Conservation (phyloP, 495 filamentous ascomycete species). For the Tuber indicum region DNA sequence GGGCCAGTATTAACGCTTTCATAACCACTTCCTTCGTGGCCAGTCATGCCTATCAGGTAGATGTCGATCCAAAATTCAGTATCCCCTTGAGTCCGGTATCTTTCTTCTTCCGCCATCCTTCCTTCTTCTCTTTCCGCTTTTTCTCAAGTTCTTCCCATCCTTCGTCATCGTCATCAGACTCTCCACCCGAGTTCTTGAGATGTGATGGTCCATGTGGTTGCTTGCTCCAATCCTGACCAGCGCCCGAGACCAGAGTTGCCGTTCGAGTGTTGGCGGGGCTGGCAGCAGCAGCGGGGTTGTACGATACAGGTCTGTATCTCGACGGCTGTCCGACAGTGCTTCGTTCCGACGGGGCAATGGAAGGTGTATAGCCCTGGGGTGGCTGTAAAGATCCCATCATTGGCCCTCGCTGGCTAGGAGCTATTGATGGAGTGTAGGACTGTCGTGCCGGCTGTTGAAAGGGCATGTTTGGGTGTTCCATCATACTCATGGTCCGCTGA, state of each 20-base stretch:
- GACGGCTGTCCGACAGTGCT: conserved; percentile 85
- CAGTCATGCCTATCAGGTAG: conserved; percentile 21
- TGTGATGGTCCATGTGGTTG: conserved; percentile 40
- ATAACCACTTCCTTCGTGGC: conserved; percentile 8
- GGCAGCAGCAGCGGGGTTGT: conserved; percentile 43
- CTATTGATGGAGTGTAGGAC: conserved; percentile 53
- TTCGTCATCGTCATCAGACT: conserved; percentile 38
- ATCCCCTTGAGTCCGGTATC: conserved; percentile 39
- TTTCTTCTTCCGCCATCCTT: conserved; percentile 40
- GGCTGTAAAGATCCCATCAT: conserved; percentile 41
- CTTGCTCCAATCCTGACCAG: conserved; percentile 49
- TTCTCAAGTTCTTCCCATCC: conserved; percentile 40
- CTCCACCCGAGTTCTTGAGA: conserved; percentile 28
- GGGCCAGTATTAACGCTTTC: conserved; percentile 21
- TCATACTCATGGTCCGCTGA: conserved; percentile 68
- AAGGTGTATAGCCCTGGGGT: conserved; percentile 55
- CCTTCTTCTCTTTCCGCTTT: conserved; percentile 40
- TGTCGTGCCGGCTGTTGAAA: conserved; percentile 47
- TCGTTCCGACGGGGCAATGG: conserved; percentile 87
- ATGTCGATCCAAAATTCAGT: conserved; percentile 33
- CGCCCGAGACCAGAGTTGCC: conserved; percentile 51
- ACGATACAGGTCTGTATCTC: conserved; percentile 87
- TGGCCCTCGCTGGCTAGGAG: conserved; percentile 38
- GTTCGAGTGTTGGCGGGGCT: conserved; percentile 47
- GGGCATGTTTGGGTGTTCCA: conserved; percentile 56